Percentiles rank a stretch among this genome's conserved stretches.
Evolutionary conservation across 495 filamentous ascomycete species (phyloP).

Genomic region (Filosporella fistucella): DNA sequence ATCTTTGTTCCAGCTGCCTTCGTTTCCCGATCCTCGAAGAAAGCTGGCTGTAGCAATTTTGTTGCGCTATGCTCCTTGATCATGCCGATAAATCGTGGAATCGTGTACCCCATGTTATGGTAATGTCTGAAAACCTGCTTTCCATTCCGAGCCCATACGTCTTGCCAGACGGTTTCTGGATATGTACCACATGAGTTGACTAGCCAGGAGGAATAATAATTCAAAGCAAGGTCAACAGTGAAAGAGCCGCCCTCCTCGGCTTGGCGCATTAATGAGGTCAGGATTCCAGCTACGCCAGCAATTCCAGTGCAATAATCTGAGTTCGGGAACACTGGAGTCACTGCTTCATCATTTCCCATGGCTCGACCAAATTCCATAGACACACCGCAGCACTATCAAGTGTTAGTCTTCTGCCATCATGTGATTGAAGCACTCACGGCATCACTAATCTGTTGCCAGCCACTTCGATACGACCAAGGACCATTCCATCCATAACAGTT

Average conservation of each 20-base stretch:
- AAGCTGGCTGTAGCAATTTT: conserved; percentile 3
- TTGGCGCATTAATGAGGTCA: conserved; percentile 1
- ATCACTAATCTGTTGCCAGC: conserved; percentile 53
- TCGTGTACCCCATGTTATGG: conserved; percentile 2
- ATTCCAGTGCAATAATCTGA: conserved; percentile 28
- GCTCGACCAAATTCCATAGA: conserved; percentile 11
- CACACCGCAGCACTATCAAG: conserved; percentile 2
- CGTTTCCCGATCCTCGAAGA: conserved; percentile 9
- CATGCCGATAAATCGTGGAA: neutral
- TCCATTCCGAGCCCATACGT: conserved; percentile 4
- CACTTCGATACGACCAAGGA: conserved; percentile 42
- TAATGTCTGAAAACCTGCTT: conserved; percentile 4
- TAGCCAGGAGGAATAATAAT: conserved; percentile 11
- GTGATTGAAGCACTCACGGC: no score
- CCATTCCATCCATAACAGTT: conserved; percentile 62
- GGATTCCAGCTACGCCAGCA: conserved; percentile 16
- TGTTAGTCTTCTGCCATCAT: no score
- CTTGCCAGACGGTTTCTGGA: conserved; percentile 2
- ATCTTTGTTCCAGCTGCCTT: neutral
- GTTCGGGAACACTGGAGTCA: conserved; percentile 30
- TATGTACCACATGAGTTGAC: conserved; percentile 7
- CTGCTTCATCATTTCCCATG: conserved; percentile 16
- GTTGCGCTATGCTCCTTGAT: neutral
- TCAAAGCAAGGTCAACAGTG: conserved; percentile 8
- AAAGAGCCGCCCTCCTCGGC: conserved; percentile 6